A percentile compares a stretch with the other conserved stretches of the same genome.
phyloP scores from a whole-genome alignment of 2,329 filamentous ascomycete genomes.

The Xylariaceae sp. region DNA sequence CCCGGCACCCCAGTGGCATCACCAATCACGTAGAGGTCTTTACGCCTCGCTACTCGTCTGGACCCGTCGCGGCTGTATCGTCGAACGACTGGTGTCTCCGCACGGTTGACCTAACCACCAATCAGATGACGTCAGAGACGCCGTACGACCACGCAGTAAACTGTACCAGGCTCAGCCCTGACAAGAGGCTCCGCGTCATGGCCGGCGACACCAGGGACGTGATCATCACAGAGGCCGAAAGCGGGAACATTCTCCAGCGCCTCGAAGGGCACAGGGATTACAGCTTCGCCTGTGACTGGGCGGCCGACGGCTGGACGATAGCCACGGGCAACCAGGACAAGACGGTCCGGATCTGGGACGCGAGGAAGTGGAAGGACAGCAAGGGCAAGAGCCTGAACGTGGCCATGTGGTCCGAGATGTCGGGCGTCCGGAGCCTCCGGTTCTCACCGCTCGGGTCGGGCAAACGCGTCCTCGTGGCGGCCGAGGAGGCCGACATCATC shows the following conservation, averaged over 20 bases:
- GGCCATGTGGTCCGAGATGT: constrained; percentile 59
- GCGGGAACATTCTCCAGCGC: constrained; percentile 50
- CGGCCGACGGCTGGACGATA: constrained; percentile 68
- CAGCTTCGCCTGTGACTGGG: constrained; percentile 75
- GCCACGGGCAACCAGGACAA: constrained; percentile 75
- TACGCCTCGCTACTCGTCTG: constrained; percentile 44
- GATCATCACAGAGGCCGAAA: constrained; percentile 64
- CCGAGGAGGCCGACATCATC: constrained; percentile 70
- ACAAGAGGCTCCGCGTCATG: constrained; percentile 64
- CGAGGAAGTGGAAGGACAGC: constrained; percentile 58
- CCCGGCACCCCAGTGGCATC: constrained; percentile 47
- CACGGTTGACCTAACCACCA: constrained; percentile 52
- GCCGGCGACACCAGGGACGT: constrained; percentile 65
- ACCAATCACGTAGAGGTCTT: constrained; percentile 61
- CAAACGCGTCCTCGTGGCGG: constrained; percentile 60
- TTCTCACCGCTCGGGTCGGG: constrained; percentile 70
- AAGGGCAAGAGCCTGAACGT: constrained; percentile 44
- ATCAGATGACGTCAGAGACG: constrained; percentile 50
- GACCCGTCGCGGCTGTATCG: constrained; percentile 53
- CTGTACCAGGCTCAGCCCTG: constrained; percentile 66
- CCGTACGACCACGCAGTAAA: constrained; percentile 61
- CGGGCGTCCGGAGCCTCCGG: constrained; percentile 61
- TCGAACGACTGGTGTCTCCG: constrained; percentile 59
- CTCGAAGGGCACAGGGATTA: constrained; percentile 63
- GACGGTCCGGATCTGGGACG: constrained; percentile 69